These are phyloP conservation scores for Infundibulicybe gibba DNA, from an alignment of 768 basidiomycete genomes.

Conservation along the genomic window DNA sequence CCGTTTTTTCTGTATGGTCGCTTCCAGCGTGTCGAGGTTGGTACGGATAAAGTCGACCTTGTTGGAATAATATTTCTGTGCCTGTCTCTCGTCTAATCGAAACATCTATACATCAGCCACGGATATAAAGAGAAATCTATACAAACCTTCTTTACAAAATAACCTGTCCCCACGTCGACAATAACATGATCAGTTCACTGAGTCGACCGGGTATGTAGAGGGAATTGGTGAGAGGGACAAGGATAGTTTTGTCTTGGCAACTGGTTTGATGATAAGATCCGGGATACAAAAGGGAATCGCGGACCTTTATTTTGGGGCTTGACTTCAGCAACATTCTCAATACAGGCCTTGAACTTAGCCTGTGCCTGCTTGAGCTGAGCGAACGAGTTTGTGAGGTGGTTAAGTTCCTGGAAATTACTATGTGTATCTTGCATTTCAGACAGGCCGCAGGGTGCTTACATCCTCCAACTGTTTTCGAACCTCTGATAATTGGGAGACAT, in stretches of 20 bases:
- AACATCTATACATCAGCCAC: background rate
- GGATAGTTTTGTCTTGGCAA: slow-evolving; percentile 71
- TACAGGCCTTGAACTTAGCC: slow-evolving; percentile 85
- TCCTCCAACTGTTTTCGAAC: slow-evolving; percentile 92
- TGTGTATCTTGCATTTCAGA: background rate
- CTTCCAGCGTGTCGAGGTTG: slow-evolving; percentile 85
- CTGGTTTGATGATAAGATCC: background rate
- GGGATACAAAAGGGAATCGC: slow-evolving; percentile 6
- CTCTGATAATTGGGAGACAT: slow-evolving; percentile 81
- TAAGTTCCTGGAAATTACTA: slow-evolving; percentile 66
- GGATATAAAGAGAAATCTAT: background rate
- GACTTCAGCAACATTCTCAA: slow-evolving; percentile 75
- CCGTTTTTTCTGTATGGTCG: slow-evolving; percentile 87
- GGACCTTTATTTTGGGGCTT: slow-evolving; percentile 64
- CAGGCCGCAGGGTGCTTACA: slow-evolving; percentile 35
- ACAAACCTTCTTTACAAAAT: slow-evolving; percentile 89
- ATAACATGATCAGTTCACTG: slow-evolving; percentile 82
- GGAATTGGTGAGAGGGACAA: slow-evolving; percentile 92
- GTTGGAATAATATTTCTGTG: slow-evolving; percentile 71
- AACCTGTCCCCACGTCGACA: slow-evolving; percentile 94
- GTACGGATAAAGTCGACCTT: slow-evolving; percentile 81
- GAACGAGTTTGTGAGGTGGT: slow-evolving; percentile 88
- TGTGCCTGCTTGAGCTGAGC: slow-evolving; percentile 92
- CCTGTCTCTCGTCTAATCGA: slow-evolving; percentile 73
- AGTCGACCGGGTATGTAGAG: slow-evolving; percentile 94